phyloP scores from a whole-genome alignment of 23 red algal genomes.

The Cyanidium caldarium region DNA sequence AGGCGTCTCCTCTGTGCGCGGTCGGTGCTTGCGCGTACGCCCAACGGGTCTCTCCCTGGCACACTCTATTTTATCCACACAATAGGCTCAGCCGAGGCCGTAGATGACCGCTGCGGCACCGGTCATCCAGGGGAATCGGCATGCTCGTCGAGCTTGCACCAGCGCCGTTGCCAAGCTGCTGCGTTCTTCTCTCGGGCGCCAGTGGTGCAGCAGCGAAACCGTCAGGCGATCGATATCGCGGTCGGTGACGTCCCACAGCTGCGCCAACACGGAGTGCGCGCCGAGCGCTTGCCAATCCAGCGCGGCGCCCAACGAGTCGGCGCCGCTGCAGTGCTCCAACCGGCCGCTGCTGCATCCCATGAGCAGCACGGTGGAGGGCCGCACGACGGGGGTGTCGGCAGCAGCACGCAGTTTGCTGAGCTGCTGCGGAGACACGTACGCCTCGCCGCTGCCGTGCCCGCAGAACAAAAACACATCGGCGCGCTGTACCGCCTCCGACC shows the following conservation, averaged over 20 bases:
- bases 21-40: too few species aligned
- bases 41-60: too few species aligned
- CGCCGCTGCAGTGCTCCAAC: slow-evolving; percentile 8
- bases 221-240: slow-evolving; percentile 82
- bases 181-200: slow-evolving; percentile 1
- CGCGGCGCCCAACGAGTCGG: slow-evolving; percentile 29
- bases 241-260: slow-evolving; percentile 89
- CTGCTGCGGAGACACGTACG: slow-evolving; percentile 23
- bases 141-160: slow-evolving; percentile 15
- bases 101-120: slow-evolving; percentile 65
- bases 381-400: neutral
- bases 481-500: slow-evolving; percentile 7
- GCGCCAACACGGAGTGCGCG: slow-evolving; percentile 46
- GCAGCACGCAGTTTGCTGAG: too few species aligned
- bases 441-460: slow-evolving; percentile 70
- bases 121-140: slow-evolving; percentile 37
- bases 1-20: too few species aligned
- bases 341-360: slow-evolving; percentile 60
- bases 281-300: slow-evolving; percentile 35
- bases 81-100: slow-evolving; percentile 15
- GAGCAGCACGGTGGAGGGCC: slow-evolving; percentile 30
- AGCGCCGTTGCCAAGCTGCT: slow-evolving; percentile 31
- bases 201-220: slow-evolving; percentile 19
- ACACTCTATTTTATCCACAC: too few species aligned
- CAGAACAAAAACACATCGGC: slow-evolving; percentile 60